phyloP scores from a whole-genome alignment of 257 asterid genomes.

The Ajuga chamaepitys region DNA sequence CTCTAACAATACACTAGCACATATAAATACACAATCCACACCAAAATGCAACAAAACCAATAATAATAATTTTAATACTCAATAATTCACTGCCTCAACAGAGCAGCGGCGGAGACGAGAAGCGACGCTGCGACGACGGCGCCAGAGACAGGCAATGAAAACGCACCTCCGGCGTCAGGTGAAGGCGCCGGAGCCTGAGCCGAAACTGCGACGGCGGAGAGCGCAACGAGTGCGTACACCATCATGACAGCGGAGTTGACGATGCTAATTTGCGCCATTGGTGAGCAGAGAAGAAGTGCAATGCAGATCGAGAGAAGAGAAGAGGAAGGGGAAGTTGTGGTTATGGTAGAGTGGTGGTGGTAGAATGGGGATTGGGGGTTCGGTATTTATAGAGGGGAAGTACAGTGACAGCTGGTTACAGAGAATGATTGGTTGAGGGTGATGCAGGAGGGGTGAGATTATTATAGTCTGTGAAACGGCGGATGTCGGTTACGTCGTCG shows the following conservation, averaged over 20 bases:
- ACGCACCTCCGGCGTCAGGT: constrained; percentile 45
- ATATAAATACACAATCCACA: not conserved
- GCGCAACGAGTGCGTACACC: constrained; percentile 19
- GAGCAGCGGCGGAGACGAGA: constrained; percentile 30
- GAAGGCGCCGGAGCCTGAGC: constrained; percentile 32
- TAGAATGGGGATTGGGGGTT: not conserved
- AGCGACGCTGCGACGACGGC: constrained; percentile 34
- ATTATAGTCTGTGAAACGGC: not conserved
- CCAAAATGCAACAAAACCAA: not conserved
- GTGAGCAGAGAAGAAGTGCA: not conserved
- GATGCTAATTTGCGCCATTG: constrained; percentile 46
- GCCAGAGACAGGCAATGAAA: constrained; percentile 30
- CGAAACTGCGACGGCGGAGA: constrained; percentile 20
- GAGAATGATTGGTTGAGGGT: not conserved
- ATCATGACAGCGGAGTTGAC: constrained; percentile 16
- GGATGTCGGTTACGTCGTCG: constrained; percentile 24
- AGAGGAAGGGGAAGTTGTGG: not conserved
- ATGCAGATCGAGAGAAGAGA: not conserved
- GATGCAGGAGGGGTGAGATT: not conserved
- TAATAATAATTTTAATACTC: not conserved
- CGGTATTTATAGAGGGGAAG: constrained; percentile 16
- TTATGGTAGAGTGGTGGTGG: not conserved
- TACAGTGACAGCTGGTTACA: constrained; percentile 35
- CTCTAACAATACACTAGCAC: not conserved
- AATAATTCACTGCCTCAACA: constrained; percentile 39